Percentiles rank a stretch among this genome's conserved stretches.
Evolutionary conservation across 1,284 basidiomycete genomes (phyloP).

Genomic region (Thecaphora thlaspeos): DNA sequence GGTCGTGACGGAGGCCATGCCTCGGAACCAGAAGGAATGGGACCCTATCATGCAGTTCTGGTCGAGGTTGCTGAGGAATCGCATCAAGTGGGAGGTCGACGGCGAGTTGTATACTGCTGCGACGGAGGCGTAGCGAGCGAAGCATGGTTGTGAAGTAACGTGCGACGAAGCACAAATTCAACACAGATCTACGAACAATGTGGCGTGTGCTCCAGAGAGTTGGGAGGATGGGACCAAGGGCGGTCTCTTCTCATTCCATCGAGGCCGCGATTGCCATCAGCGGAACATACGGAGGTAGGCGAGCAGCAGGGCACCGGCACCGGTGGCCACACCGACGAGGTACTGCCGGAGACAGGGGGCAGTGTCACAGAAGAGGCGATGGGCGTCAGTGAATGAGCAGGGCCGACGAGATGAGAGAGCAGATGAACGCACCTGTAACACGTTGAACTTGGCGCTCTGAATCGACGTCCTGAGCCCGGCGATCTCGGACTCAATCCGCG

Average conservation of each 20-base stretch:
- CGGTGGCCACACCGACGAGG: conserved; percentile 66
- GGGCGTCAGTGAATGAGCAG: neutral
- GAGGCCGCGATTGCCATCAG: conserved; percentile 1
- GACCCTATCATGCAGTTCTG: conserved; percentile 36
- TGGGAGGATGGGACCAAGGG: no score
- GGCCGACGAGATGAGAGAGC: neutral
- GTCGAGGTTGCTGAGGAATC: conserved; percentile 16
- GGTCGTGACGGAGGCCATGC: conserved; percentile 28
- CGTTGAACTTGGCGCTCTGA: conserved; percentile 78
- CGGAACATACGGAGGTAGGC: conserved; percentile 69
- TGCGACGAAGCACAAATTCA: no score
- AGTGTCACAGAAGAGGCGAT: neutral
- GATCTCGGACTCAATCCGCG: conserved; percentile 94
- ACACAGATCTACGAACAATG: no score
- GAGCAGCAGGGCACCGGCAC: conserved; percentile 80
- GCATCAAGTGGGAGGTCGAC: conserved; percentile 25
- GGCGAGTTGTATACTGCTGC: neutral
- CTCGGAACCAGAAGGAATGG: conserved; percentile 28
- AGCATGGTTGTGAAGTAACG: no score
- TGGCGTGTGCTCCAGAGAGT: no score
- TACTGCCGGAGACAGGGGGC: conserved; percentile 24
- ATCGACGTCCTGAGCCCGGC: conserved; percentile 84
- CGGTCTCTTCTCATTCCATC: no score
- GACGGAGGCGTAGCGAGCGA: neutral
- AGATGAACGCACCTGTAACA: conserved; percentile 39